Percentiles rank a stretch among this genome's conserved stretches.
Conservation (phyloP, 1,139 yeast species). For the Yamadazyma epiphylla region DNA sequence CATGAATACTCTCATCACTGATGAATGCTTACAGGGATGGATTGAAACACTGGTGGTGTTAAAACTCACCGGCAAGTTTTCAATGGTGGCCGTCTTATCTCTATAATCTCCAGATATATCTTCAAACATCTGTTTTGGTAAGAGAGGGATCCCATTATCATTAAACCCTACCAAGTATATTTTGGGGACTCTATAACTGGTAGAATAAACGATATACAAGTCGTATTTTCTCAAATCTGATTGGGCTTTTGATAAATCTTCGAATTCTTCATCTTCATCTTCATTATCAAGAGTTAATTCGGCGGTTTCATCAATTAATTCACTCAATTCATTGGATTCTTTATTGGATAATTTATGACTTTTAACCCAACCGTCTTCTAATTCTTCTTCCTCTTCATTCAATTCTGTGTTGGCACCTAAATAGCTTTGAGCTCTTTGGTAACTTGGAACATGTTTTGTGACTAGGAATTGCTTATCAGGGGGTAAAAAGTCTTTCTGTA, state of each 20-base stretch:
- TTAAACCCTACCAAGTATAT: constrained; percentile 87
- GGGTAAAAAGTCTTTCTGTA: constrained; percentile 72
- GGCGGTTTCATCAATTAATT: constrained; percentile 36
- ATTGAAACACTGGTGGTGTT: constrained; percentile 84
- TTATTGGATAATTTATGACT: constrained; percentile 16
- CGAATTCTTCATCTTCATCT: constrained; percentile 33
- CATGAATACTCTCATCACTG: constrained; percentile 87
- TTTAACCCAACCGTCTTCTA: constrained; percentile 61
- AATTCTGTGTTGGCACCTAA: constrained; percentile 34
- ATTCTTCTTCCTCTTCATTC: constrained; percentile 31
- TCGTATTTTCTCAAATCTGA: constrained; percentile 69
- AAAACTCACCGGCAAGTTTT: constrained; percentile 78
- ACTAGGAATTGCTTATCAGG: constrained; percentile 80
- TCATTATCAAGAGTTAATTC: constrained; percentile 21
- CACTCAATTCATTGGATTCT: constrained; percentile 37
- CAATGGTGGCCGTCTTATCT: constrained; percentile 95
- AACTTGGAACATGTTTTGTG: constrained; percentile 86
- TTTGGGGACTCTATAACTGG: constrained; percentile 94
- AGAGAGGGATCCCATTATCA: constrained; percentile 76
- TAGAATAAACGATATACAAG: constrained; percentile 84
- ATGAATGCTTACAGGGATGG: constrained; percentile 95
- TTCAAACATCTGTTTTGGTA: constrained; percentile 90
- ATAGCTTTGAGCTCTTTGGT: constrained; percentile 64
- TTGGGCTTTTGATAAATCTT: constrained; percentile 26
- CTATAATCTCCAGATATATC: constrained; percentile 90